These are phyloP conservation scores for Diphasiastrum complanatum DNA, from an alignment of 83 land plant genomes.

Conservation along the genomic window DNA sequence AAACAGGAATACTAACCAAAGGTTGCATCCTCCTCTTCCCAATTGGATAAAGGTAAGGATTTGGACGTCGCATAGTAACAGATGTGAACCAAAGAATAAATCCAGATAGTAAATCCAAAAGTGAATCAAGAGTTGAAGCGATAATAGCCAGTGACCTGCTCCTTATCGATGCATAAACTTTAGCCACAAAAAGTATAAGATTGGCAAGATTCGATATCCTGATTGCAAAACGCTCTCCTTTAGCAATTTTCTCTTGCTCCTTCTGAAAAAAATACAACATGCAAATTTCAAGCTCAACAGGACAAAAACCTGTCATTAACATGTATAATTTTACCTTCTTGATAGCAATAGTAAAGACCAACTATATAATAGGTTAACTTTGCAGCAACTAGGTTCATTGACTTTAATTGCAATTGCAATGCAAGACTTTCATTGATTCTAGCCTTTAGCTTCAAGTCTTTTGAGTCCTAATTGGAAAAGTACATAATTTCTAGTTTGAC, in stretches of 20 bases:
- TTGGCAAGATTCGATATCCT: conserved; percentile 82
- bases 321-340: no score
- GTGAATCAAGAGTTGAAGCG: conserved; percentile 87
- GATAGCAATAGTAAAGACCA: no score
- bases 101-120: conserved; percentile 85
- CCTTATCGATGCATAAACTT: conserved; percentile 80
- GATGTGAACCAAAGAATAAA: conserved; percentile 95
- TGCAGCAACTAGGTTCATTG: no score
- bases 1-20: conserved; percentile 33
- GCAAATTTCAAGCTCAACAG: conserved; percentile 6
- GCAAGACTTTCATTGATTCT: no score
- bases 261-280: conserved; percentile 45
- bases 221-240: conserved; percentile 70
- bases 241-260: conserved; percentile 52
- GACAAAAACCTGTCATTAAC: no score
- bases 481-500: no score
- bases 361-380: no score
- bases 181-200: conserved; percentile 74
- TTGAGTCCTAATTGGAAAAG: no score
- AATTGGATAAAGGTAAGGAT: conserved; percentile 86
- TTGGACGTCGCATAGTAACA: conserved; percentile 69
- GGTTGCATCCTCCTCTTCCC: conserved; percentile 99
- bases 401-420: no score
- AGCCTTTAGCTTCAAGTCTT: no score
- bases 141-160: conserved; percentile 86